Base-by-base conservation (phyloP, 805 yeast species). In the Kluyveromyces dobzhanskii region DNA sequence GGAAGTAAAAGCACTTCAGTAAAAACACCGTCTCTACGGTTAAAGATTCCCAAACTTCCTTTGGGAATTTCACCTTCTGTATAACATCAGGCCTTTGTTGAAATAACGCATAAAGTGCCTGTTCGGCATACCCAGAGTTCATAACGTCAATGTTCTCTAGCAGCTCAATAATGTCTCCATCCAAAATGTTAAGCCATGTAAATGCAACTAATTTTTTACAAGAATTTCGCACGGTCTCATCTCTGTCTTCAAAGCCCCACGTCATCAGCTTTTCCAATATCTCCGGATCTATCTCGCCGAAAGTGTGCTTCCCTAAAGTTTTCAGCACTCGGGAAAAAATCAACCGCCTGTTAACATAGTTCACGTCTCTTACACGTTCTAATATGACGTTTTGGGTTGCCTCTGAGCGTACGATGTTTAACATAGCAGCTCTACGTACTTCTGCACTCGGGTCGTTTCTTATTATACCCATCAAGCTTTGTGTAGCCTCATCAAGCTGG, bases 161-260 rank as follows among this genome's bases (percentile, higher is more conserved):
- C 27, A 90, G 68, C 42, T 77, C 85, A 36, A 80, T 62, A 12
- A 90, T 64, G 57, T 86, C 88, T 45, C 80, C 79, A 45, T 80
- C 70, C 14, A 80, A 72, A 4, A 72, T 65, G 18, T 73, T 73
- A 37, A 83, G 69, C 97, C 97, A 92, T 32, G 71, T 71, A 19
- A 66, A 62, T 2, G 84, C 70, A 32, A 92, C 67, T 77, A 87
- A 71, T 45, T 75, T 73, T 1, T 70, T 61, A 4, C 95, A 86
- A 0, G 95, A 90, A 19, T 65, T 66, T 46, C 76, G 66, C 1
- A 92, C 97, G 4, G 67, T 48, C 4, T 70, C 76, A 46, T 88
- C 96, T 47, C 97, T 74, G 59, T 90, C 98, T 44, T 76, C 77
- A 37, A 90, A 67, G 3, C 98, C 97, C 86, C 95, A 84, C 31